Percentiles rank a stretch among this genome's conserved stretches.
These are phyloP conservation scores for Cicer arietinum DNA, from an alignment of 306 rosid species.

Conservation along the genomic window DNA sequence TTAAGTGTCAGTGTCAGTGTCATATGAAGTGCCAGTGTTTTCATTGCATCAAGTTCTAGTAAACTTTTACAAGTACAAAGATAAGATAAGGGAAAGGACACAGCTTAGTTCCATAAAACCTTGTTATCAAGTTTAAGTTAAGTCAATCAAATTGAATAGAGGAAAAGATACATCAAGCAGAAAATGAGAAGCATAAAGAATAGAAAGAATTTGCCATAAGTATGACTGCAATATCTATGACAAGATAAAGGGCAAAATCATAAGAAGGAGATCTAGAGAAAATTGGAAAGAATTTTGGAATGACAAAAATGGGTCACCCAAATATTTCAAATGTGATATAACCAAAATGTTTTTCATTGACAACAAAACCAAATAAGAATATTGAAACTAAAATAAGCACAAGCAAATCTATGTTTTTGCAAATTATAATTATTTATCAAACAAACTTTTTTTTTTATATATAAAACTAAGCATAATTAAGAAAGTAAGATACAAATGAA, in stretches of 20 bases:
- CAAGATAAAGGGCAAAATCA: constrained; percentile 18
- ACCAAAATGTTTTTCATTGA: constrained; percentile 2
- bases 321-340: constrained; percentile 11
- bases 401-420: background rate
- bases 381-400: background rate
- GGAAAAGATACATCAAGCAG: background rate
- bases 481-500: constrained; percentile 9
- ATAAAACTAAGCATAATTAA: background rate
- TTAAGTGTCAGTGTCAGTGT: no score
- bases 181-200: constrained; percentile 26
- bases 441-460: no score
- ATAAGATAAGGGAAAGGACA: constrained; percentile 38
- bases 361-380: constrained; percentile 4
- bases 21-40: no score
- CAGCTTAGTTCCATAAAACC: background rate
- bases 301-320: background rate
- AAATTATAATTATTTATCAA: background rate
- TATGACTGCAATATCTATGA: constrained; percentile 20
- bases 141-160: background rate
- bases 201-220: background rate
- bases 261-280: constrained; percentile 25
- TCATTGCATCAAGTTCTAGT: constrained; percentile 10
- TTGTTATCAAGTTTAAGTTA: constrained; percentile 4
- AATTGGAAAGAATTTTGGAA: constrained; percentile 22
- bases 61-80: constrained; percentile 2